phyloP scores from a whole-genome alignment of 2,329 filamentous ascomycete species.

The Ophiostoma australiae region DNA sequence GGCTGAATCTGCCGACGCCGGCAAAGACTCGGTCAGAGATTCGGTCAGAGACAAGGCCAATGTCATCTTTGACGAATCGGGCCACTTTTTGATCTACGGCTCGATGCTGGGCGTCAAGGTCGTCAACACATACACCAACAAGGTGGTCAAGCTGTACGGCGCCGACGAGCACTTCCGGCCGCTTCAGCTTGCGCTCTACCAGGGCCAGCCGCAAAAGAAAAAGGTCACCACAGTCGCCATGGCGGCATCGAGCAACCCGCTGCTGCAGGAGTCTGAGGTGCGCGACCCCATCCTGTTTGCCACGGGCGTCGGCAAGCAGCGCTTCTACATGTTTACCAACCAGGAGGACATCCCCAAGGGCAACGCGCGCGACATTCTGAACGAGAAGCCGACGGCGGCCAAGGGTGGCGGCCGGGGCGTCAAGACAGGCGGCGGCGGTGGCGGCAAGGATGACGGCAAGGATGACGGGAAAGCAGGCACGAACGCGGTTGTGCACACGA shows the following conservation, averaged over 20 bases:
- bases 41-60: conserved; percentile 59
- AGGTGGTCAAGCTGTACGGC: conserved; percentile 83
- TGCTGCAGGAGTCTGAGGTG: conserved; percentile 85
- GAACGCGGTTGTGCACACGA: conserved; percentile 83
- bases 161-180: conserved; percentile 84
- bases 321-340: conserved; percentile 98
- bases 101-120: conserved; percentile 91
- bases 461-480: conserved; percentile 62
- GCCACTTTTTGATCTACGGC: conserved; percentile 90
- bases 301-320: conserved; percentile 78
- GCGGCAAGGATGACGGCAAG: conserved; percentile 37
- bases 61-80: conserved; percentile 91
- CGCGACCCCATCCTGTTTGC: conserved; percentile 83
- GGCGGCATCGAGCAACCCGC: conserved; percentile 90
- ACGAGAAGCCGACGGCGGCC: conserved; percentile 70
- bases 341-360: conserved; percentile 75
- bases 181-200: conserved; percentile 80
- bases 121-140: conserved; percentile 91
- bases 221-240: conserved; percentile 90
- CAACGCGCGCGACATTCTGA: conserved; percentile 76
- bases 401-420: conserved; percentile 41
- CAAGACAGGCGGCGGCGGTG: not conserved
- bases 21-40: not conserved
- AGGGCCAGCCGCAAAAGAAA: conserved; percentile 93
- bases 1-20: conserved; percentile 42